phyloP scores from a whole-genome alignment of 2,329 filamentous ascomycete genomes.

The Nemania serpens region DNA sequence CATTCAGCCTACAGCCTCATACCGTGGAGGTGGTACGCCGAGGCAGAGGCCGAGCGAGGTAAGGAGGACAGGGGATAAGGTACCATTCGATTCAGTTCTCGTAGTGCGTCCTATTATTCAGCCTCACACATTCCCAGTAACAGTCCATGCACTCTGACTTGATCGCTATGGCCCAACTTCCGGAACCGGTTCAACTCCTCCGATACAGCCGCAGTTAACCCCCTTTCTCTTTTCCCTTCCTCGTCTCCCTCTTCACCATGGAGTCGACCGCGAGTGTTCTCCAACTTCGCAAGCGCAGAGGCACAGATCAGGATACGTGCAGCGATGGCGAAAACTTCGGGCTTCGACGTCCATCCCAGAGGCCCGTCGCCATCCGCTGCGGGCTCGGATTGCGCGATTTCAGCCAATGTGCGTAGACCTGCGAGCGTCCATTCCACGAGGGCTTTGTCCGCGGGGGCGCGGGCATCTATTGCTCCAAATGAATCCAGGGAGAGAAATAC shows the following conservation, averaged over 20 bases:
- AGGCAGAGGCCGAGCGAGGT: too few species aligned
- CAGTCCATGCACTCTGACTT: slow-evolving; percentile 34
- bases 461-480: not conserved
- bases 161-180: slow-evolving; percentile 26
- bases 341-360: slow-evolving; percentile 73
- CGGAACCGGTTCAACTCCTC: slow-evolving; percentile 34
- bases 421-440: slow-evolving; percentile 54
- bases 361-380: slow-evolving; percentile 58
- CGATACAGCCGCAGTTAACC: slow-evolving; percentile 17
- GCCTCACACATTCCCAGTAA: slow-evolving; percentile 35
- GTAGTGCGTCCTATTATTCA: not conserved
- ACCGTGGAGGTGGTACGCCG: too few species aligned
- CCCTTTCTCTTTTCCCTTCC: not conserved
- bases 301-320: slow-evolving; percentile 51
- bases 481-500: slow-evolving; percentile 46
- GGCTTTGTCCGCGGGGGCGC: slow-evolving; percentile 29
- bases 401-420: slow-evolving; percentile 53
- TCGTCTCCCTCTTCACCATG: not conserved
- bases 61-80: too few species aligned
- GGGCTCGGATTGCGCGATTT: slow-evolving; percentile 30
- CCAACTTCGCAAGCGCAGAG: slow-evolving; percentile 39
- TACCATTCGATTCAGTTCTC: not conserved
- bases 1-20: too few species aligned
- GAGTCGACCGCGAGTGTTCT: not conserved
- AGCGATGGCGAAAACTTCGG: slow-evolving; percentile 68